Percentiles rank a stretch among this genome's conserved stretches.
Conservation (phyloP, 768 basidiomycete genomes). For the Auricularia heimuer region DNA sequence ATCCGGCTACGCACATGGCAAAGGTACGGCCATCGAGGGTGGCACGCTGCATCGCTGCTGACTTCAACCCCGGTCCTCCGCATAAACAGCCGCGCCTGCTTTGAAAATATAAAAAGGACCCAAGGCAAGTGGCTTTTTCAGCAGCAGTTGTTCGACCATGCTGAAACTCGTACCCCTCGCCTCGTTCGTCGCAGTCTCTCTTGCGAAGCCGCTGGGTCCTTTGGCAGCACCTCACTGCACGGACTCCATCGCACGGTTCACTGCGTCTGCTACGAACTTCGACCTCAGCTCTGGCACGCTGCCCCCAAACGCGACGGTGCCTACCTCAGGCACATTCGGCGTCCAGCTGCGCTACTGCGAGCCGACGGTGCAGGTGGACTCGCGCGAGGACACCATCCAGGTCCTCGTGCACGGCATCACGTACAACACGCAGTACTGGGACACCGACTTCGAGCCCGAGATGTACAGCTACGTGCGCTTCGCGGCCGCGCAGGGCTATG, state of each 20-base stretch:
- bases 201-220: too few relatives aligned
- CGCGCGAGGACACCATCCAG: neutral
- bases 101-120: too few relatives aligned
- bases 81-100: too few relatives aligned
- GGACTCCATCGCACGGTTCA: neutral
- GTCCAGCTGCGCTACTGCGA: neutral
- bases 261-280: neutral
- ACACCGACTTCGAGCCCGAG: neutral
- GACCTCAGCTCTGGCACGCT: neutral
- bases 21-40: too few relatives aligned
- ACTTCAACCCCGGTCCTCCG: too few relatives aligned
- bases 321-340: neutral
- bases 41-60: too few relatives aligned
- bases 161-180: too few relatives aligned
- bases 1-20: too few relatives aligned
- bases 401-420: neutral
- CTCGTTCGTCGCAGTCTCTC: too few relatives aligned
- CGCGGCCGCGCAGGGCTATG: conserved; percentile 10
- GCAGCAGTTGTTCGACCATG: too few relatives aligned
- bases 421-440: neutral
- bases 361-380: neutral
- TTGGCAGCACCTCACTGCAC: too few relatives aligned
- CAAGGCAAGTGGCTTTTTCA: too few relatives aligned
- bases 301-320: neutral
- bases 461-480: conserved; percentile 12